These are phyloP conservation scores for Barnettozyma sp. DNA, from an alignment of 805 yeast genomes.

Conservation along the genomic window DNA sequence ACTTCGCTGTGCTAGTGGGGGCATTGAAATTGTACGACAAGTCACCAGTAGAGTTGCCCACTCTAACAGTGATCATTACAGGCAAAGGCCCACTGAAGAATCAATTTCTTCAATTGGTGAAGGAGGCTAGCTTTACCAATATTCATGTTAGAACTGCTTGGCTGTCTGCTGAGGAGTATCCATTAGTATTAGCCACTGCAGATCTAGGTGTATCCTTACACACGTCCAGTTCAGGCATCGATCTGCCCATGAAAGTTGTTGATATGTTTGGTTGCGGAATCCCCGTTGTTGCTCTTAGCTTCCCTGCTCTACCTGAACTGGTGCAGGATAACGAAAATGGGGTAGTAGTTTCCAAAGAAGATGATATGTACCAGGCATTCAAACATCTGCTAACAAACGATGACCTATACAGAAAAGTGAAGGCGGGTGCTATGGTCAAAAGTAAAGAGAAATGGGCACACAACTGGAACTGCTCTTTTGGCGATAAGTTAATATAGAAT, in stretches of 20 bases:
- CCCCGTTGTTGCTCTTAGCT: conserved; percentile 77
- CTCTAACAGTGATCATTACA: conserved; percentile 71
- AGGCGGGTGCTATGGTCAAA: conserved; percentile 68
- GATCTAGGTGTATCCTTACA: conserved; percentile 90
- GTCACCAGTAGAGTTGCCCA: conserved; percentile 31
- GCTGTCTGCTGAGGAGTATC: conserved; percentile 76
- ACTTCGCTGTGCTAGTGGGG: conserved; percentile 59
- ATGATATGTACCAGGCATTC: conserved; percentile 40
- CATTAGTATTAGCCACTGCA: conserved; percentile 62
- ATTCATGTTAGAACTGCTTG: conserved; percentile 62
- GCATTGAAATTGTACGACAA: conserved; percentile 50
- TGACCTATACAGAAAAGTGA: conserved; percentile 35
- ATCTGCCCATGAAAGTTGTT: conserved; percentile 93
- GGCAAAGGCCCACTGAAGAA: conserved; percentile 87
- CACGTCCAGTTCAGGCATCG: conserved; percentile 86
- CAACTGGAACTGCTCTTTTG: conserved; percentile 51
- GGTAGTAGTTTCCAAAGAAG: conserved; percentile 38
- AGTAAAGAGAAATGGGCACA: conserved; percentile 64
- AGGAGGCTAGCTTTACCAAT: conserved; percentile 36
- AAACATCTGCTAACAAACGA: conserved; percentile 29
- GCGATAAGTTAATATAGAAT: conserved; percentile 8
- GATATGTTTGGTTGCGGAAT: conserved; percentile 95
- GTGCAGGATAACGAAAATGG: conserved; percentile 71
- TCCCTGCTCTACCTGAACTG: conserved; percentile 72
- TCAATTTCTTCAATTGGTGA: conserved; percentile 42